Base-by-base conservation (phyloP, 2,329 filamentous ascomycete species). In the Ceratocystis ficicola region DNA sequence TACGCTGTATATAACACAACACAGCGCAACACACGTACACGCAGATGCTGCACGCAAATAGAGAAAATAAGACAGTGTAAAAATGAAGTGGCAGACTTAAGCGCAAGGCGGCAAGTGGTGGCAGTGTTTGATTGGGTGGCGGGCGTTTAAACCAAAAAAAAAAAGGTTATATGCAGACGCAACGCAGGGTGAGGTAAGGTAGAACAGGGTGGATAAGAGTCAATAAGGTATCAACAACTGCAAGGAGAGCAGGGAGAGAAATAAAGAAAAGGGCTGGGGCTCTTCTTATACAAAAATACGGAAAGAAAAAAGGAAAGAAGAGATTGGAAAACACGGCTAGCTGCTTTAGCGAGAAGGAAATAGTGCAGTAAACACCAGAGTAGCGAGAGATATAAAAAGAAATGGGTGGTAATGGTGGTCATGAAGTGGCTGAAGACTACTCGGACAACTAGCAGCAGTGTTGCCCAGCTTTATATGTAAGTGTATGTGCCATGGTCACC, bases 1-100 rank as follows among this genome's bases (percentile, higher is more conserved):
- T 59, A 59, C 32, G 52, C 28, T 32, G 25, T 59, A 10, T 17
- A 59, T 41, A 41, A 41, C 36, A 41, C 36, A 41, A 12, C 36
- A 41, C 36, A 41, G 36, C 36, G 10, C 36, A 41, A 41, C 36
- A 41, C 36, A 12, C 8, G 36, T 41, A 41, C 36, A 41, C 36
- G 36, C 36, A 41, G 10, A 41, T 41, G 36, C 36, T 41, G 10
- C 48, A 22, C 25, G 7, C 6, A 15, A 15, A 15, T 25, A 17
- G 10, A 22, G n/a, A 7, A 50, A 50, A 25, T n/a, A 48, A 59
- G 25, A 30, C 25, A 5, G 22, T 12, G 52, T n/a, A 59, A 20
- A 59, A 59, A 36, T 32, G 36, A 20, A 59, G 52, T 59, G 52
- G 52, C 52, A 59, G 52, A 17, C 52, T 30, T 17, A 59, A n/a